Base-by-base conservation (phyloP, 148 eudicot genomes). In the Diospyros lotus region DNA sequence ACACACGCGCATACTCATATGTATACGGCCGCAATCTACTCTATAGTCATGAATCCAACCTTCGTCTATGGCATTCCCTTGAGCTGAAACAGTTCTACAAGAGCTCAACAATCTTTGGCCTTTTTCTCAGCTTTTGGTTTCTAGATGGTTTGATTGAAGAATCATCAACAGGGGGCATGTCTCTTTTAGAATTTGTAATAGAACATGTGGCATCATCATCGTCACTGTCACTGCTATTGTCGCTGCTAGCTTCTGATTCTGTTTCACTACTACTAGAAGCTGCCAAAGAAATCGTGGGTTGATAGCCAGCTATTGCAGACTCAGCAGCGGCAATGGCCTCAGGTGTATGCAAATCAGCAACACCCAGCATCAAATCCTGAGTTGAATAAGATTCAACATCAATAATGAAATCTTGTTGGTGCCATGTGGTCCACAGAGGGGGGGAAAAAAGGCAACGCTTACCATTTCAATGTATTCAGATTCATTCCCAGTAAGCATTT, bases 391-490 rank as follows among this genome's bases (percentile, higher is more conserved):
- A 71, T 14, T 39, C 38, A 62, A 62, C 4, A 54, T 42, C 6
- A 14, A 59, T 2, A 50, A 56, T n/a, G 43, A 48, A n/a, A 14
- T 41, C 41, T 12, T 8, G 14, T 6, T 11, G 58, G 10, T 53
- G 58, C 58, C 63, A 42, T 6, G 17, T 9, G 11, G n/a, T 15
- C 38, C 14, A 52, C n/a, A 51, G 72, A 54, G 10, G 46, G 64
- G 55, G 7, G 10, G 58, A 58, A 65, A 14, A 13, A 78, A 48
- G 9, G 5, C 13, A 17, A 9, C 43, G 17, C 64, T 77, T 79
- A 92, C 98, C 98, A 94, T 88, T 87, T 94, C 93, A 50, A 94
- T 94, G 76, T 85, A 87, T 79, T 91, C 89, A 40, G 97, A 87
- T 79, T 91, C 93, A 45, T 81, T 80, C 67, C 93, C 97, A n/a